These are phyloP conservation scores for Picea sitchensis DNA, from an alignment of 75 land plant genomes.

Conservation along the genomic window DNA sequence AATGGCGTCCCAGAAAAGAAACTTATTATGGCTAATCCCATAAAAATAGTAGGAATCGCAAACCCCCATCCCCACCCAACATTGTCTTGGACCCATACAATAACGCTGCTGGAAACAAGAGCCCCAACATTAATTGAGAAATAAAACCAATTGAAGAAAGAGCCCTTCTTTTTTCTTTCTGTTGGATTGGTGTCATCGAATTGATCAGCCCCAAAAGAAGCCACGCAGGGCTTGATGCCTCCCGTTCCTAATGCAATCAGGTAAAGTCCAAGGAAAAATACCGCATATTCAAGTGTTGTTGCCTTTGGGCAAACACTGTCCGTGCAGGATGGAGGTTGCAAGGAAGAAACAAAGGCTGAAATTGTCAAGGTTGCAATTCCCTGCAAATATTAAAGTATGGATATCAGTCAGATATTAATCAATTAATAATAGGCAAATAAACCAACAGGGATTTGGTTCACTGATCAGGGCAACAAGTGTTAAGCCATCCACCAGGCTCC, in stretches of 20 bases:
- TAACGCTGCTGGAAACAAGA: constrained; percentile 57
- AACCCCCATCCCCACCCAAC: constrained; percentile 86
- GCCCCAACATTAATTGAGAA: constrained; percentile 76
- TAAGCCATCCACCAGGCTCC: not conserved
- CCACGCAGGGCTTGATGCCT: constrained; percentile 52
- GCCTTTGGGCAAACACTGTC: constrained; percentile 38
- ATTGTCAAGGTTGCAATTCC: constrained; percentile 75
- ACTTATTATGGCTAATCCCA: constrained; percentile 59
- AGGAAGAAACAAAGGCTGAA: constrained; percentile 53
- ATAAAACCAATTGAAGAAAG: constrained; percentile 60
- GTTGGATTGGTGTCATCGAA: constrained; percentile 74
- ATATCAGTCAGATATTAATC: not conserved
- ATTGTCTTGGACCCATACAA: constrained; percentile 84
- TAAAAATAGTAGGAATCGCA: constrained; percentile 65
- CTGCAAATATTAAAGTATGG: constrained; percentile 22
- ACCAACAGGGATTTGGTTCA: not conserved
- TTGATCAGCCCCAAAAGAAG: constrained; percentile 83
- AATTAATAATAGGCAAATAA: not conserved
- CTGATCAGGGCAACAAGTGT: not conserved
- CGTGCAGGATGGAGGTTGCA: constrained; percentile 52
- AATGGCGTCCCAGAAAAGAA: constrained; percentile 64
- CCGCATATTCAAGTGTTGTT: constrained; percentile 44
- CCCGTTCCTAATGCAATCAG: constrained; percentile 88
- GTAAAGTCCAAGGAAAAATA: constrained; percentile 75
- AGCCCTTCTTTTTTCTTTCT: constrained; percentile 56